These are phyloP conservation scores for Moesziomyces antarcticus DNA, from an alignment of 1,284 basidiomycete genomes.

Conservation along the genomic window DNA sequence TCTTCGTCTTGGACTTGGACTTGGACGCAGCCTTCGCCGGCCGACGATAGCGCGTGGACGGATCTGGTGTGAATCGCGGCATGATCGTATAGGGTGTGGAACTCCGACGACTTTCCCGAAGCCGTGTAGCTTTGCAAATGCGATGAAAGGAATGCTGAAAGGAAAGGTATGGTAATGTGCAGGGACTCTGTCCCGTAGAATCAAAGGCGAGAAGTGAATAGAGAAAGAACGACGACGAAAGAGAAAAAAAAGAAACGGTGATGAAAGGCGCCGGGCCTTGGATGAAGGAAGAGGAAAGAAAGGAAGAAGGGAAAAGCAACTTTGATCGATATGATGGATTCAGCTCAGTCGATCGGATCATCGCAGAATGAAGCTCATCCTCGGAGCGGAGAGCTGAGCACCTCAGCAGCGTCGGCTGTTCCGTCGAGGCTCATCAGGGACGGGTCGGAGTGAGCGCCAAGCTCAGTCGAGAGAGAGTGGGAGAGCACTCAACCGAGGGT, in stretches of 20 bases:
- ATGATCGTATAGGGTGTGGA: neutral
- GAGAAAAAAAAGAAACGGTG: constrained; percentile 30
- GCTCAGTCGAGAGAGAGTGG: too few species aligned
- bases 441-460: constrained; percentile 4
- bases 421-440: neutral
- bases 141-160: neutral
- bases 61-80: neutral
- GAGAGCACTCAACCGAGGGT: too few species aligned
- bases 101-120: constrained; percentile 31
- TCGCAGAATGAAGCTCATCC: too few species aligned
- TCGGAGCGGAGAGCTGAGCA: too few species aligned
- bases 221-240: constrained; percentile 4
- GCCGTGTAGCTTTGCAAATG: constrained; percentile 22
- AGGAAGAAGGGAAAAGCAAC: constrained; percentile 6
- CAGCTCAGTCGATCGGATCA: too few species aligned
- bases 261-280: constrained; percentile 37
- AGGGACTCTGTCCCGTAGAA: constrained; percentile 16
- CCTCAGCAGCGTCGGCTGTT: too few species aligned
- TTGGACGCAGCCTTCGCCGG: too few species aligned
- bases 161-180: constrained; percentile 3
- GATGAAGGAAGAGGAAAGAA: constrained; percentile 29
- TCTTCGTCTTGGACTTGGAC: too few species aligned
- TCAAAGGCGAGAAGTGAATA: constrained; percentile 5
- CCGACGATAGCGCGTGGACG: neutral
- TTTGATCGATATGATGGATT: neutral